Percentiles rank a stretch among this genome's conserved stretches.
phyloP scores from a whole-genome alignment of 2,329 filamentous ascomycete genomes.

The Ophiostoma australiae region DNA sequence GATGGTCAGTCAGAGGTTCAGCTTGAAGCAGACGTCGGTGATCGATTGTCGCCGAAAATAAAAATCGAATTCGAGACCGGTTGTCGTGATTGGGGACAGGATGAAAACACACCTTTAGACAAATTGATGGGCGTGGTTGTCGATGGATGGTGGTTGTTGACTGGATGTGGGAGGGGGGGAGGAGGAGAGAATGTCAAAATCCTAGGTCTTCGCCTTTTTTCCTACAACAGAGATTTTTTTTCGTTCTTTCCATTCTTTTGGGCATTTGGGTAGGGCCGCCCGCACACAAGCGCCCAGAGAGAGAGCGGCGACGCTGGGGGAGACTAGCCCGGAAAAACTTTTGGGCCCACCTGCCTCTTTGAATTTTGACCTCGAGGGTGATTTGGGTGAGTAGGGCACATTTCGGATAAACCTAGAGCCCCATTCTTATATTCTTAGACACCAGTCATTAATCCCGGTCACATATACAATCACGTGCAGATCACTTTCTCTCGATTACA shows the following conservation, averaged over 20 bases:
- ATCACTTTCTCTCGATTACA: background rate
- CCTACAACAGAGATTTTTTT: slow-evolving; percentile 20
- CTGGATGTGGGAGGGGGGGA: slow-evolving; percentile 15
- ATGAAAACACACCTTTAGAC: slow-evolving; percentile 25
- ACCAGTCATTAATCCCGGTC: background rate
- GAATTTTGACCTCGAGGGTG: slow-evolving; percentile 14
- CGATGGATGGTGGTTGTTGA: slow-evolving; percentile 19
- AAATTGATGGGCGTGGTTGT: slow-evolving; percentile 24
- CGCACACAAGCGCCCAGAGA: slow-evolving; percentile 1
- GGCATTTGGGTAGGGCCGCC: slow-evolving; percentile 1
- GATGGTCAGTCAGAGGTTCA: slow-evolving; percentile 22
- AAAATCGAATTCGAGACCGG: too few relatives aligned
- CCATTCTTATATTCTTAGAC: background rate
- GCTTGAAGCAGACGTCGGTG: background rate
- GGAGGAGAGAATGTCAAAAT: slow-evolving; percentile 18
- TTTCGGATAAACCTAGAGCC: slow-evolving; percentile 15
- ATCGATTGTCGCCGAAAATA: slow-evolving; percentile 3
- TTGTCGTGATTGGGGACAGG: background rate
- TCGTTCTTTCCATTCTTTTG: background rate
- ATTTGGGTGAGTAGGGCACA: slow-evolving; percentile 18
- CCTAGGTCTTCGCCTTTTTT: slow-evolving; percentile 13
- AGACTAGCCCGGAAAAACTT: slow-evolving; percentile 4
- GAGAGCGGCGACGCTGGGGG: background rate
- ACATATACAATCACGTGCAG: background rate
- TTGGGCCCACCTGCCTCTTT: background rate